Conservation (phyloP, 192 early-diverging fungal species). For the Mortierella alpina region DNA sequence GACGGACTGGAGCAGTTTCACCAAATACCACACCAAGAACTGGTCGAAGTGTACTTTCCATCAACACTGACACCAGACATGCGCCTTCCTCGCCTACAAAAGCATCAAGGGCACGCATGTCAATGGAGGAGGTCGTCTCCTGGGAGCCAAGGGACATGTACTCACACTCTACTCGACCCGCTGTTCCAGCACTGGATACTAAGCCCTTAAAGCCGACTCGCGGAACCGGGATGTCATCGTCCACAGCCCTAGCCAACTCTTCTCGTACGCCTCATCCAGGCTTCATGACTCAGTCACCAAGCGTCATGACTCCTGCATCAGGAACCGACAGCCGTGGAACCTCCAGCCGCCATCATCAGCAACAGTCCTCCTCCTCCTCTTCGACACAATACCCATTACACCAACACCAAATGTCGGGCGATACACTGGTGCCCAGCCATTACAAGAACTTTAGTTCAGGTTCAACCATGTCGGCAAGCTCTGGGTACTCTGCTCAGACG, state of each 20-base stretch:
- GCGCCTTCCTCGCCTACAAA: constrained; percentile 9
- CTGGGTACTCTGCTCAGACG: constrained; percentile 19
- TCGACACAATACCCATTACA: constrained; percentile 9
- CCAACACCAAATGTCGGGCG: constrained; percentile 24
- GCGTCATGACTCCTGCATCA: constrained; percentile 11
- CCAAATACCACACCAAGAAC: neutral
- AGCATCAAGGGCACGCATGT: neutral
- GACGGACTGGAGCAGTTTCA: constrained; percentile 11
- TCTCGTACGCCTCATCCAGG: constrained; percentile 18
- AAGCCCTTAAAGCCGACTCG: constrained; percentile 5
- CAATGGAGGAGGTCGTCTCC: constrained; percentile 34
- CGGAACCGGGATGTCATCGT: constrained; percentile 21
- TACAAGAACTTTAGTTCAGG: constrained; percentile 18
- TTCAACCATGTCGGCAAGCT: constrained; percentile 24
- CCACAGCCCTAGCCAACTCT: constrained; percentile 8
- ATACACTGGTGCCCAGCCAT: constrained; percentile 31
- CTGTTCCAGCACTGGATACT: constrained; percentile 20
- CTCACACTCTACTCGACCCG: constrained; percentile 5
- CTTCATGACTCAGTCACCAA: constrained; percentile 18
- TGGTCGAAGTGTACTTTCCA: neutral
- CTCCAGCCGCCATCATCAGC: constrained; percentile 8
- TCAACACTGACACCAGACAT: neutral
- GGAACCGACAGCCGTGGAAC: neutral
- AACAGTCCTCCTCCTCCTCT: constrained; percentile 9
- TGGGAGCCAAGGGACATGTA: constrained; percentile 25